These are phyloP conservation scores for Perilla frutescens DNA, from an alignment of 257 asterid species.

Conservation along the genomic window DNA sequence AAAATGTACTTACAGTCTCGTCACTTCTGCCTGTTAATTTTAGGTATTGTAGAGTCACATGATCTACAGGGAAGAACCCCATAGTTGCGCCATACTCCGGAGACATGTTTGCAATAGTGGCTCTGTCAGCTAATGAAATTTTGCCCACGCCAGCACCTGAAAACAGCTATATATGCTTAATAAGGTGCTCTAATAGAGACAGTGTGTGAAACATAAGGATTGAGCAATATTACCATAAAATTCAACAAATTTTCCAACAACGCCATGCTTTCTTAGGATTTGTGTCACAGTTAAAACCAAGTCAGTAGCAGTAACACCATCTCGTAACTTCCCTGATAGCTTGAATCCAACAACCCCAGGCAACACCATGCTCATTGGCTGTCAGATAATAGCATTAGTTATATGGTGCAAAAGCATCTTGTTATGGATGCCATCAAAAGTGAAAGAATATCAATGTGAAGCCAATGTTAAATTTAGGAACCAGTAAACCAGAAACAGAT, in stretches of 20 bases:
- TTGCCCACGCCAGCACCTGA: constrained; percentile 82
- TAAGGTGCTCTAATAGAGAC: constrained; percentile 18
- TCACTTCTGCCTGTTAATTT: constrained; percentile 95
- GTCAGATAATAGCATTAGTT: constrained; percentile 40
- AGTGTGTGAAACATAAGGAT: neutral
- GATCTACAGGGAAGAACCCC: constrained; percentile 99
- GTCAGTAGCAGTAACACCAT: constrained; percentile 94
- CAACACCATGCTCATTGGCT: constrained; percentile 98
- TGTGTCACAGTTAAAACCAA: constrained; percentile 88
- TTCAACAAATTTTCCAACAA: constrained; percentile 90
- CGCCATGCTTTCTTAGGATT: constrained; percentile 90
- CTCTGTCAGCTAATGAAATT: constrained; percentile 97
- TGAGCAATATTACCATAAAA: constrained; percentile 57
- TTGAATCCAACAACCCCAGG: constrained; percentile 96
- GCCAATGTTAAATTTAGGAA: constrained; percentile 2
- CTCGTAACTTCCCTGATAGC: constrained; percentile 74
- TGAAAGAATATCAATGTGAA: neutral
- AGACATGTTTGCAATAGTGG: constrained; percentile 97
- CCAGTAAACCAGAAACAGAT: constrained; percentile 5
- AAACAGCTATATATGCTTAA: constrained; percentile 27
- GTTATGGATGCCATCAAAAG: constrained; percentile 28
- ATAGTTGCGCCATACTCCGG: constrained; percentile 99
- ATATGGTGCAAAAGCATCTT: constrained; percentile 28
- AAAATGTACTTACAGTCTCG: constrained; percentile 69
- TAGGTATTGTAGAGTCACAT: constrained; percentile 84